These are phyloP conservation scores for Atkinsonella hypoxylon DNA, from an alignment of 2,329 filamentous ascomycete genomes.

Conservation along the genomic window DNA sequence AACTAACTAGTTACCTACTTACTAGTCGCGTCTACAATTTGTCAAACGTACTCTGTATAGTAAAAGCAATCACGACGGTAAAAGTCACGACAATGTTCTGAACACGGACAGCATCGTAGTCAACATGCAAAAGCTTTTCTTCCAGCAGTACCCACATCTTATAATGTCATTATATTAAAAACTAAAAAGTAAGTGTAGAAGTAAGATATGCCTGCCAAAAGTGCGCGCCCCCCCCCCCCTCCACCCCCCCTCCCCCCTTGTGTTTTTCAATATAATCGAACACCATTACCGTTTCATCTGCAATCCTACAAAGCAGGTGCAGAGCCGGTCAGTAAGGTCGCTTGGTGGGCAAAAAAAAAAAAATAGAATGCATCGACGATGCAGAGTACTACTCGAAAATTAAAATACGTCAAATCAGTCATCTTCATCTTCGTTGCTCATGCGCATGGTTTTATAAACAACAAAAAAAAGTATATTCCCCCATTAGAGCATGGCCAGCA, in stretches of 20 bases:
- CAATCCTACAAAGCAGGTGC: background rate
- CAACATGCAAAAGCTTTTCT: too few relatives aligned
- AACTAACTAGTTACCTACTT: too few relatives aligned
- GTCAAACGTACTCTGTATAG: too few relatives aligned
- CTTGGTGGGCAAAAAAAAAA: background rate
- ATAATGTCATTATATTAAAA: too few relatives aligned
- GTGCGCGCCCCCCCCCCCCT: background rate
- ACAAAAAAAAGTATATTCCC: too few relatives aligned
- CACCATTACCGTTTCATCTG: background rate
- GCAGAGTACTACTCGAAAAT: background rate
- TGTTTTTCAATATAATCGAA: background rate
- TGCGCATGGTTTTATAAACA: too few relatives aligned
- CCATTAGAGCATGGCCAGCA: constrained; percentile 8
- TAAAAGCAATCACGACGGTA: too few relatives aligned
- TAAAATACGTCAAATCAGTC: background rate
- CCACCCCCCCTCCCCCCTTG: background rate
- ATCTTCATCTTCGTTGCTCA: background rate
- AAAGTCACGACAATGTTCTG: too few relatives aligned
- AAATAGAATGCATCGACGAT: background rate
- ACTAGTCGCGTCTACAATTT: too few relatives aligned
- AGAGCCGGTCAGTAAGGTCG: background rate
- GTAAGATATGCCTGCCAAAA: too few relatives aligned
- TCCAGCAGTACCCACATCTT: too few relatives aligned
- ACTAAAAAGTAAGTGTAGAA: background rate
- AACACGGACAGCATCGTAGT: too few relatives aligned